These are phyloP conservation scores for Eutrema japonicum DNA, from an alignment of 345 rosid genomes.

Conservation along the genomic window DNA sequence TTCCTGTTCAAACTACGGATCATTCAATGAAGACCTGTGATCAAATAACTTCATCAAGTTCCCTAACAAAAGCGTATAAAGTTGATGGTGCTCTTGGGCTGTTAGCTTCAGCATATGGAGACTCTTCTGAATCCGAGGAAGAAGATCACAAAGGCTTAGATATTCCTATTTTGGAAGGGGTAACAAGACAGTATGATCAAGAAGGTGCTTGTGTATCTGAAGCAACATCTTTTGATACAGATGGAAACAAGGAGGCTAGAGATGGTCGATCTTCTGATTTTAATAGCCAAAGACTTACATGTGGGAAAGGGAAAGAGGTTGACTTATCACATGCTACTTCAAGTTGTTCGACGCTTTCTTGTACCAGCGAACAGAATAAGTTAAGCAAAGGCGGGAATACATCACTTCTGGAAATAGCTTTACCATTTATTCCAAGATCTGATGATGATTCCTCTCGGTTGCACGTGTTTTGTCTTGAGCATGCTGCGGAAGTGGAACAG, in stretches of 20 bases:
- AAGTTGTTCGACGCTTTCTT: constrained; percentile 42
- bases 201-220: constrained; percentile 41
- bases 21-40: constrained; percentile 38
- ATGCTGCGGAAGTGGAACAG: constrained; percentile 91
- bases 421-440: constrained; percentile 52
- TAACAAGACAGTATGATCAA: constrained; percentile 41
- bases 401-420: constrained; percentile 42
- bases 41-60: constrained; percentile 46
- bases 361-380: constrained; percentile 45
- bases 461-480: constrained; percentile 98
- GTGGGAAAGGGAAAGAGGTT: constrained; percentile 39
- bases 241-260: constrained; percentile 42
- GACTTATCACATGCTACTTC: constrained; percentile 38
- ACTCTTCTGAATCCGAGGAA: constrained; percentile 93
- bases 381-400: constrained; percentile 42
- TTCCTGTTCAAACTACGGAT: constrained; percentile 54
- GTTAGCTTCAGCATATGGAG: constrained; percentile 80
- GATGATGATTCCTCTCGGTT: constrained; percentile 80
- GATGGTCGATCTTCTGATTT: constrained; percentile 47
- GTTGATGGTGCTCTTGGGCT: constrained; percentile 75
- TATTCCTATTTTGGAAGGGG: constrained; percentile 41
- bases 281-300: constrained; percentile 42
- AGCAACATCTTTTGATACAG: constrained; percentile 41
- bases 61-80: constrained; percentile 39
- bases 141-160: constrained; percentile 49